These are phyloP conservation scores for Candida verbasci DNA, from an alignment of 805 yeast species.

Conservation along the genomic window DNA sequence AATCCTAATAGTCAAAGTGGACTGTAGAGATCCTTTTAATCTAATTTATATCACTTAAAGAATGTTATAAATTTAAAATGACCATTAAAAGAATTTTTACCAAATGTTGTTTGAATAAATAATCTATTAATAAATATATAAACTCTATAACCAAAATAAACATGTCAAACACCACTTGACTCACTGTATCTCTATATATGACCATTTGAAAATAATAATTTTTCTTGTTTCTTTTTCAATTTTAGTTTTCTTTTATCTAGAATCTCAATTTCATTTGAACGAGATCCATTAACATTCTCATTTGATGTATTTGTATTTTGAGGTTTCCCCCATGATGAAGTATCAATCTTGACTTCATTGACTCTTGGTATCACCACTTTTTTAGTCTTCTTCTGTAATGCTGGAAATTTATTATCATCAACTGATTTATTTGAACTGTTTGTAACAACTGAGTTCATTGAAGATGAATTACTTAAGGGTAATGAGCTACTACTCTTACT, in stretches of 20 bases:
- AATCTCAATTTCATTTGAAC: constrained; percentile 7
- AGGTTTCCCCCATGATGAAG: constrained; percentile 18
- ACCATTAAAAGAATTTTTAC: no score
- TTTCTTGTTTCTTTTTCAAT: constrained; percentile 17
- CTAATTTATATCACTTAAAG: no score
- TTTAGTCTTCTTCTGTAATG: constrained; percentile 37
- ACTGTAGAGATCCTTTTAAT: no score
- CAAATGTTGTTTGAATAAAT: no score
- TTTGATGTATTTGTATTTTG: neutral
- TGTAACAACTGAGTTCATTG: constrained; percentile 2
- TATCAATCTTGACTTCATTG: constrained; percentile 36
- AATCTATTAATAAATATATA: no score
- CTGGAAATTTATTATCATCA: constrained; percentile 41
- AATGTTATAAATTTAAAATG: no score
- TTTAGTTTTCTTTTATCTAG: constrained; percentile 14
- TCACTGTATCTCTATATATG: neutral
- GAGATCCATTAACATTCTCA: neutral
- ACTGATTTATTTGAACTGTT: constrained; percentile 8
- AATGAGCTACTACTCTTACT: neutral
- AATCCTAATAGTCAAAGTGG: no score
- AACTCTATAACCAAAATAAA: no score
- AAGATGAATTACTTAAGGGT: neutral
- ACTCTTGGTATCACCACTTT: constrained; percentile 52
- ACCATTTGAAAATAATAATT: constrained; percentile 8
- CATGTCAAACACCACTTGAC: no score